Evolutionary conservation across 1,284 basidiomycete genomes (phyloP), one percentile per base, ranked within the genome.

Genomic region (Puccinia novopanici): DNA sequence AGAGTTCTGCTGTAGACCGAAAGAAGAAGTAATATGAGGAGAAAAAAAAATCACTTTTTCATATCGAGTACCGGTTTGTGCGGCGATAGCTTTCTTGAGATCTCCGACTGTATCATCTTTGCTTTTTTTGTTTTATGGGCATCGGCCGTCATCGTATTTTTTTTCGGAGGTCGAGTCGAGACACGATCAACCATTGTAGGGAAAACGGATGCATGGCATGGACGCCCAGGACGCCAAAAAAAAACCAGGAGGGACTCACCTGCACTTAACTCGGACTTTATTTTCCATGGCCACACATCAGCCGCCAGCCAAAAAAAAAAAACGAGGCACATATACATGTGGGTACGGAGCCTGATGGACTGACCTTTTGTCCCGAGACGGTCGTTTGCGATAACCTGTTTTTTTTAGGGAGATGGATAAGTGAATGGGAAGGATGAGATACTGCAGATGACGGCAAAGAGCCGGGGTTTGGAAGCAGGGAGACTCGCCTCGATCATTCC

Each of bases 101-200:
- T 98, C 95, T 45, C 95, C 95, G 37, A 99, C 93, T 0, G 96
- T 99, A 86, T 99, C 96, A 19, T 98, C 92, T 5, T 94, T 91
- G 84, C 92, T 92, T 30, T 57, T 57, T 57, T 57, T n/a, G 55
- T 30, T 57, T 6, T n/a, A 9, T 9, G 6, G 8, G 27, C 6
- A 30, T n/a, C 6, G 48, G 50, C 42, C 55, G n/a, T n/a, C n/a
- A n/a, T 42, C 19, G 30, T 19, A n/a, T 40, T 19, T 22, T 0
- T 45, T 45, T 45, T n/a, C n/a, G n/a, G n/a, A n/a, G n/a, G n/a
- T n/a, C n/a, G n/a, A n/a, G n/a, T n/a, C n/a, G n/a, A n/a, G n/a
- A n/a, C n/a, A n/a, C n/a, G n/a, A n/a, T n/a, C n/a, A n/a, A n/a
- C n/a, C n/a, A n/a, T n/a, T n/a, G n/a, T n/a, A n/a, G n/a, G n/a